Evolutionary conservation across 495 filamentous ascomycete species (phyloP), one percentile per base, ranked within the genome.

Genomic region (Penicillium angulare): DNA sequence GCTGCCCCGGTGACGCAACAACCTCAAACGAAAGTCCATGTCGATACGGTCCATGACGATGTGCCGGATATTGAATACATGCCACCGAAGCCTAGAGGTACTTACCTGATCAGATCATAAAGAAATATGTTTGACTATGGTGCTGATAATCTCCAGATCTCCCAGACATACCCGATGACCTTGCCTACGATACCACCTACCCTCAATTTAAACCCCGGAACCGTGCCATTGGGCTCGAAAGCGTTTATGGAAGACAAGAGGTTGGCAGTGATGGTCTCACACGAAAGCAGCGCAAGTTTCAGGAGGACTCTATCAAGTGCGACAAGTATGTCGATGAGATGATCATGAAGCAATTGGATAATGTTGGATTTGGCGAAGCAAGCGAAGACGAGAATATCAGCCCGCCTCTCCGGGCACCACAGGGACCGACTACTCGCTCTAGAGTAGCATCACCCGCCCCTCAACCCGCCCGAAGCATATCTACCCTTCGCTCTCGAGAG

Each of bases 131-230:
- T n/a, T n/a, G n/a, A 7, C 3, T 5, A 20, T 63, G 59, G 18
- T 74, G 76, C 52, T 80, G 73, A 52, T 53, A 31, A 20, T 10
- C 57, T 20, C 67, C 67, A 77, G 87, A 86, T 41, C 75, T 86
- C 5, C 86, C 86, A 0, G 92, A 95, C 61, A 60, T 86, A 47
- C 87, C 88, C 17, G 88, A 95, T 44, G 84, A 91, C 43, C 80
- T 90, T 44, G 82, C 81, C 12, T 80, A 86, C 38, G 79, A 69
- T 61, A 67, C 82, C 1, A 71, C 62, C 0, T 76, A 74, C 56
- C 73, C 74, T 7, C 72, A 77, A 56, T 80, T 84, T 51, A 63
- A 67, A 60, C 80, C 76, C 13, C 65, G 79, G 50, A 93, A 92
- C 54, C 68, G 90, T 18, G 87, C 87, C 39, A 74, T 79, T 34